These are phyloP conservation scores for Hypoxylon sp. DNA, from an alignment of 2,329 filamentous ascomycete species.

Conservation along the genomic window DNA sequence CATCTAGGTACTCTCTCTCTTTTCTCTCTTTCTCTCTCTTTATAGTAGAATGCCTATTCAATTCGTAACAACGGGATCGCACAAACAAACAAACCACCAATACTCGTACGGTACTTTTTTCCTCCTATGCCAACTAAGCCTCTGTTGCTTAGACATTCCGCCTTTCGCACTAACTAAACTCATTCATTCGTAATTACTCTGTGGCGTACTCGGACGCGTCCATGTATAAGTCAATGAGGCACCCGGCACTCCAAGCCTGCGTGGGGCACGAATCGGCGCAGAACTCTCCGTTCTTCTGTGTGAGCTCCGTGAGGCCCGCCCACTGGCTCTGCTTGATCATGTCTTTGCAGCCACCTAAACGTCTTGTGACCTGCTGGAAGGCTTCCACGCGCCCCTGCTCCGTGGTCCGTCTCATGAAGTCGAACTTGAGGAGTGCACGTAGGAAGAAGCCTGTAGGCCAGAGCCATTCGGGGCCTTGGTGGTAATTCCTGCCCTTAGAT, in stretches of 20 bases:
- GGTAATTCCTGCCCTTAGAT: slow-evolving; percentile 95
- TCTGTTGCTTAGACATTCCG: background rate
- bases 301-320: slow-evolving; percentile 94
- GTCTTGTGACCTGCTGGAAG: slow-evolving; percentile 92
- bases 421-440: slow-evolving; percentile 90
- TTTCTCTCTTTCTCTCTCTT: too few species aligned
- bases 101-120: background rate
- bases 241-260: slow-evolving; percentile 96
- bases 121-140: background rate
- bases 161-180: background rate
- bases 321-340: slow-evolving; percentile 85
- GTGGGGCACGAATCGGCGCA: slow-evolving; percentile 94
- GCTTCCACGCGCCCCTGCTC: slow-evolving; percentile 82
- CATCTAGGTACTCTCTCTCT: background rate
- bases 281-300: slow-evolving; percentile 86
- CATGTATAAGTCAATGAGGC: slow-evolving; percentile 95
- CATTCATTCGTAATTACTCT: slow-evolving; percentile 23
- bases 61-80: background rate
- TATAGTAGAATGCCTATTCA: slow-evolving; percentile 9
- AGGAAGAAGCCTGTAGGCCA: slow-evolving; percentile 98
- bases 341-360: slow-evolving; percentile 86
- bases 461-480: slow-evolving; percentile 97
- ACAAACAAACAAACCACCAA: background rate
- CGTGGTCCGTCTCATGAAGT: slow-evolving; percentile 77
- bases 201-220: slow-evolving; percentile 75